These are phyloP conservation scores for Fusarium albidum DNA, from an alignment of 2,329 filamentous ascomycete genomes.

Conservation along the genomic window DNA sequence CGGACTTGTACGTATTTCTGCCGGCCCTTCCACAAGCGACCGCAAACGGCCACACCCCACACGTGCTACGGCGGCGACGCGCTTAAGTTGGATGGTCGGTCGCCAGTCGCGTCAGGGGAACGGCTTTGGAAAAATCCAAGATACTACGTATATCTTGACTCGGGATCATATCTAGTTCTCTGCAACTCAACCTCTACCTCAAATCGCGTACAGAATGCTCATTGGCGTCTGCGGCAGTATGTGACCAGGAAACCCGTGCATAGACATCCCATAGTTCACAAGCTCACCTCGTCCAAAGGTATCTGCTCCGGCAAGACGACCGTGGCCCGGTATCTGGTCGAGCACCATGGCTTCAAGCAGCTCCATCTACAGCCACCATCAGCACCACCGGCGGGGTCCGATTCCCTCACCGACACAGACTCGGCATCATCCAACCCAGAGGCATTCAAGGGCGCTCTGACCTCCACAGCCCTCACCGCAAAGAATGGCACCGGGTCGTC, in stretches of 20 bases:
- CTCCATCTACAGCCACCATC: constrained; percentile 62
- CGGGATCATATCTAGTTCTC: neutral
- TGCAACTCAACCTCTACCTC: neutral
- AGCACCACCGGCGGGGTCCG: constrained; percentile 5
- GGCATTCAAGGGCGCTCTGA: constrained; percentile 37
- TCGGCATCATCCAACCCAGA: constrained; percentile 20
- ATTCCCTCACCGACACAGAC: constrained; percentile 11
- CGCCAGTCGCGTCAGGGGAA: constrained; percentile 22
- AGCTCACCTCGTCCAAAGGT: constrained; percentile 57
- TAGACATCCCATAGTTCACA: constrained; percentile 1
- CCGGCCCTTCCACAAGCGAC: constrained; percentile 24
- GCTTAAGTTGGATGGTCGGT: constrained; percentile 31
- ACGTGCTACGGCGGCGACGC: constrained; percentile 22
- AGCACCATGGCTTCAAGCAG: constrained; percentile 82
- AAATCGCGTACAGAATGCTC: constrained; percentile 62
- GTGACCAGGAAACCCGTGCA: constrained; percentile 18
- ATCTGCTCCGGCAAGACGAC: constrained; percentile 94
- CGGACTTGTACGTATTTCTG: constrained; percentile 13
- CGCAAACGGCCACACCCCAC: constrained; percentile 25
- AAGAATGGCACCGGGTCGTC: constrained; percentile 36
- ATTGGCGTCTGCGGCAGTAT: constrained; percentile 80
- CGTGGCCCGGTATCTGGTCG: constrained; percentile 85
- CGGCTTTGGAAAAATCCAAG: constrained; percentile 14
- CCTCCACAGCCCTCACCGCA: constrained; percentile 39
- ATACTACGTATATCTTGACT: constrained; percentile 4